Percentiles rank a stretch among this genome's conserved stretches.
Conservation (phyloP, 2,329 filamentous ascomycete species). For the Xylaria sp. region DNA sequence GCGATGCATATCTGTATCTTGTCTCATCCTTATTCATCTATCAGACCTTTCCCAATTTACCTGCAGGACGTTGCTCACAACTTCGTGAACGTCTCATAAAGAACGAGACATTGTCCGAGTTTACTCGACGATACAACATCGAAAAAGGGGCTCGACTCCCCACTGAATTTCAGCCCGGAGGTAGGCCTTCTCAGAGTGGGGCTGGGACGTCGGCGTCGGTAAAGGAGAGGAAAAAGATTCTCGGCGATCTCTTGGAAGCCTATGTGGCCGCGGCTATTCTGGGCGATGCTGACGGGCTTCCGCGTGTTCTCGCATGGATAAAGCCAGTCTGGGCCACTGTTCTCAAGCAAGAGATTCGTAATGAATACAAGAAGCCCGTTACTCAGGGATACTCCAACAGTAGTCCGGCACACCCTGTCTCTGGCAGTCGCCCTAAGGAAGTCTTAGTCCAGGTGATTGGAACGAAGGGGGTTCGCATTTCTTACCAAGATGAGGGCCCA, state of each 20-base stretch:
- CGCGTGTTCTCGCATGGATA: slow-evolving; percentile 75
- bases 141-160: slow-evolving; percentile 71
- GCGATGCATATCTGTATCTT: slow-evolving; percentile 85
- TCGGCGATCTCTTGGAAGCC: slow-evolving; percentile 90
- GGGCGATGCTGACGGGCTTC: slow-evolving; percentile 72
- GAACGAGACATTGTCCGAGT: slow-evolving; percentile 80
- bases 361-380: slow-evolving; percentile 48
- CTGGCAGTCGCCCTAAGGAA: slow-evolving; percentile 61
- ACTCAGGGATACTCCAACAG: slow-evolving; percentile 38
- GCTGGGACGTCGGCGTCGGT: slow-evolving; percentile 55
- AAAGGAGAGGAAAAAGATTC: slow-evolving; percentile 75
- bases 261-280: slow-evolving; percentile 84
- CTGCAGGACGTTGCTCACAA: slow-evolving; percentile 77
- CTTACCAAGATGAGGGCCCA: slow-evolving; percentile 69
- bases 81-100: slow-evolving; percentile 82
- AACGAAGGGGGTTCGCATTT: slow-evolving; percentile 67
- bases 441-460: slow-evolving; percentile 63
- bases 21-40: slow-evolving; percentile 81
- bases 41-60: slow-evolving; percentile 72
- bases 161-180: slow-evolving; percentile 54
- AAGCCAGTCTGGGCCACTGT: slow-evolving; percentile 77
- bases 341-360: slow-evolving; percentile 65
- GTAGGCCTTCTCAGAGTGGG: slow-evolving; percentile 40
- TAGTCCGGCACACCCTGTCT: slow-evolving; percentile 27
- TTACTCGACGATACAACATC: slow-evolving; percentile 76